Evolutionary conservation across 495 filamentous ascomycete genomes (phyloP).

Genomic region (Hyaloscypha hepaticicola): DNA sequence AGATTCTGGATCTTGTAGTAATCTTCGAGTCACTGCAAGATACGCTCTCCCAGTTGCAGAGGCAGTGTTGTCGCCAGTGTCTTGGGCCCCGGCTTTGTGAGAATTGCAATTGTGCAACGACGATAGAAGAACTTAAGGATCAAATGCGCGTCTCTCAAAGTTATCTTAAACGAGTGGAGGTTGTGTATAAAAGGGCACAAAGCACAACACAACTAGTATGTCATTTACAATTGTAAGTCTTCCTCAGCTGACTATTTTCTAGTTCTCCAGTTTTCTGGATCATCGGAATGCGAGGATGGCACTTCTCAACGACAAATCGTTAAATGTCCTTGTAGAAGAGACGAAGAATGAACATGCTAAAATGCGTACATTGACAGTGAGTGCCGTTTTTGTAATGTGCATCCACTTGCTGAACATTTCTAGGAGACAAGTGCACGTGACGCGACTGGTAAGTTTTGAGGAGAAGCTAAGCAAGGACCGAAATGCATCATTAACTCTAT

Average conservation of each 20-base stretch:
- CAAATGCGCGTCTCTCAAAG: slow-evolving; percentile 6
- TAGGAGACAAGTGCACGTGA: slow-evolving; percentile 35
- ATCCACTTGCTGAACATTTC: background rate
- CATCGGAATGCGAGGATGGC: slow-evolving; percentile 23
- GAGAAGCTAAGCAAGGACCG: background rate
- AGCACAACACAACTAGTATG: slow-evolving; percentile 25
- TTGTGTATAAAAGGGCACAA: slow-evolving; percentile 21
- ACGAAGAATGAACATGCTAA: slow-evolving; percentile 22
- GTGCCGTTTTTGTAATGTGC: background rate
- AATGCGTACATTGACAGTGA: slow-evolving; percentile 29
- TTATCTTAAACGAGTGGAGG: slow-evolving; percentile 17
- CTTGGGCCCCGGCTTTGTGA: background rate
- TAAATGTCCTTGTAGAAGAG: slow-evolving; percentile 25
- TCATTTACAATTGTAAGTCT: background rate
- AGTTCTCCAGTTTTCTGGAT: slow-evolving; percentile 32
- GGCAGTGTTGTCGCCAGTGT: slow-evolving; percentile 16
- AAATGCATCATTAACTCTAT: background rate
- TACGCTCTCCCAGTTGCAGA: slow-evolving; percentile 18
- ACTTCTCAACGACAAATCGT: no score
- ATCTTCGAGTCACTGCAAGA: slow-evolving; percentile 26
- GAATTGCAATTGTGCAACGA: background rate
- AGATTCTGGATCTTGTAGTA: slow-evolving; percentile 21
- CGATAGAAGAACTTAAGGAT: slow-evolving; percentile 17
- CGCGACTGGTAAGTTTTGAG: slow-evolving; percentile 30
- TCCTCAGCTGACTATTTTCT: background rate